Evolutionary conservation across 2,329 filamentous ascomycete genomes (phyloP).

Genomic region (Podosphaera aphanis): DNA sequence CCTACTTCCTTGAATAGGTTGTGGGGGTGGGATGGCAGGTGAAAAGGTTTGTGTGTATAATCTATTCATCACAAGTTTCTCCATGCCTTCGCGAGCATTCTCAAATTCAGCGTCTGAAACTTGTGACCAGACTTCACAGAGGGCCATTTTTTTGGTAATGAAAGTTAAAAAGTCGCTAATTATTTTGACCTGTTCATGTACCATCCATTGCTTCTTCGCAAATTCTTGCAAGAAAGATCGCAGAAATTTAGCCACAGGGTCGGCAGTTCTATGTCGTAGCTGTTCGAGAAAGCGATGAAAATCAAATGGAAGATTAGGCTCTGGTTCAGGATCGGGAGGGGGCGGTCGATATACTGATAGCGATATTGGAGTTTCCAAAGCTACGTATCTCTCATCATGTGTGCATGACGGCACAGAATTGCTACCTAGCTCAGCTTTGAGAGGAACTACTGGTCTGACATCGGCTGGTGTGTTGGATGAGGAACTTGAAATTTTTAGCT

Average conservation of each 20-base stretch:
- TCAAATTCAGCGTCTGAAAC: constrained; percentile 95
- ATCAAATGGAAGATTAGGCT: constrained; percentile 76
- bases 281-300: constrained; percentile 95
- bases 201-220: constrained; percentile 96
- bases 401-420: constrained; percentile 11
- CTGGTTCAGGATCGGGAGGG: constrained; percentile 51
- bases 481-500: constrained; percentile 9
- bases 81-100: constrained; percentile 95
- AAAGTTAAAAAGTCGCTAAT: constrained; percentile 91
- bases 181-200: constrained; percentile 97
- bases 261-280: constrained; percentile 85
- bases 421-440: constrained; percentile 17
- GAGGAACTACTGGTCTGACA: constrained; percentile 19
- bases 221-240: constrained; percentile 90
- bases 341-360: constrained; percentile 34
- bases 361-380: constrained; percentile 18
- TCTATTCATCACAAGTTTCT: constrained; percentile 97
- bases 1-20: constrained; percentile 45
- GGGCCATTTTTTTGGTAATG: constrained; percentile 93
- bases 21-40: constrained; percentile 65
- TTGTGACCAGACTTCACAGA: constrained; percentile 89
- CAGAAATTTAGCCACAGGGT: constrained; percentile 85
- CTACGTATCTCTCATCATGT: constrained; percentile 26
- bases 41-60: constrained; percentile 92
- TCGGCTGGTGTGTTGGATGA: constrained; percentile 11